A percentile compares a stretch with the other conserved stretches of the same genome.
Evolutionary conservation across 306 rosid species (phyloP).

Genomic region (Quercus berberidifolia): DNA sequence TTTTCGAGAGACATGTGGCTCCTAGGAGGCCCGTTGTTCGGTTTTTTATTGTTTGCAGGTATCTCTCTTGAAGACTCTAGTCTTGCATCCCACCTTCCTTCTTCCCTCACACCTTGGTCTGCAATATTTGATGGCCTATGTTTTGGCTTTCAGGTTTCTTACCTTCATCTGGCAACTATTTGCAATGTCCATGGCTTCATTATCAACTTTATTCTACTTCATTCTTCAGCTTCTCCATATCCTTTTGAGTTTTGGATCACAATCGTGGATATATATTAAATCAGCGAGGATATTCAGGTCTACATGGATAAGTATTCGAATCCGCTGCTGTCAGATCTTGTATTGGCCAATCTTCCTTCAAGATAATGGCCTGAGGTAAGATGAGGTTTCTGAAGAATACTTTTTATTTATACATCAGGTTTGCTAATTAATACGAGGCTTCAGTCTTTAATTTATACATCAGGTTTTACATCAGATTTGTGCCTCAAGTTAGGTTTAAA

Average conservation of each 20-base stretch:
- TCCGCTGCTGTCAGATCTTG: constrained; percentile 77
- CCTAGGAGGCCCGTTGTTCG: constrained; percentile 39
- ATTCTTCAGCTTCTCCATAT: constrained; percentile 57
- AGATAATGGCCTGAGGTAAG: constrained; percentile 70
- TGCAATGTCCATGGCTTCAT: constrained; percentile 57
- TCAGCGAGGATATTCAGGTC: constrained; percentile 47
- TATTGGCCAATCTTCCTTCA: constrained; percentile 91
- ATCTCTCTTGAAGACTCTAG: constrained; percentile 25
- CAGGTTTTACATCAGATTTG: constrained; percentile 1
- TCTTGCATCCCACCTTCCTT: not conserved
- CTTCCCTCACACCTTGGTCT: constrained; percentile 2
- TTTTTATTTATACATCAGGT: constrained; percentile 9
- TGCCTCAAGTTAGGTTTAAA: not conserved
- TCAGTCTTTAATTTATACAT: constrained; percentile 13
- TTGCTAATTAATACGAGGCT: constrained; percentile 12
- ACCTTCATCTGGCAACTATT: constrained; percentile 52
- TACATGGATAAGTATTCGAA: constrained; percentile 55
- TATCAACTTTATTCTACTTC: constrained; percentile 58
- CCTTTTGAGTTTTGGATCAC: constrained; percentile 37
- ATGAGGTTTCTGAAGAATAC: constrained; percentile 4
- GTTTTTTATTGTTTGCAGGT: constrained; percentile 37
- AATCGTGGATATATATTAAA: constrained; percentile 53
- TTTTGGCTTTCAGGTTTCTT: constrained; percentile 57
- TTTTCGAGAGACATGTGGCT: constrained; percentile 38
- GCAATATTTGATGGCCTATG: constrained; percentile 23